Percentiles rank a stretch among this genome's conserved stretches.
Conservation (phyloP, 164 flowering plant species). For the Cinnamomum chago region DNA sequence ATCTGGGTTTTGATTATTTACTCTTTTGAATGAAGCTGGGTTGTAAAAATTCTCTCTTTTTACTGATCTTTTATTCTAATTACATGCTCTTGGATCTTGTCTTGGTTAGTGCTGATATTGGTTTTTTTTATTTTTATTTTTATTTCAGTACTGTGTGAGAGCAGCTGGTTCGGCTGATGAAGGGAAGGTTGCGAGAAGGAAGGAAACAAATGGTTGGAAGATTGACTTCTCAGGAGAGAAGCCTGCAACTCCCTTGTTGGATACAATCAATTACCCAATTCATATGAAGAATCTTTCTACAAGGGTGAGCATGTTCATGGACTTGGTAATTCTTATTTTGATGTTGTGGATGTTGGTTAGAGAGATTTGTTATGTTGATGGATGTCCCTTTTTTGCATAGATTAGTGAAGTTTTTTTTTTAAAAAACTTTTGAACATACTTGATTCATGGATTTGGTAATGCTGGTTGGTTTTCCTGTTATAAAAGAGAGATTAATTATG, state of each 20-base stretch:
- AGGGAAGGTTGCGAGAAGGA: slow-evolving; percentile 28
- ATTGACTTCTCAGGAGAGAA: slow-evolving; percentile 61
- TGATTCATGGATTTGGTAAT: too few relatives aligned
- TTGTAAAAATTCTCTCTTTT: neutral
- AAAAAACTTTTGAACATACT: too few relatives aligned
- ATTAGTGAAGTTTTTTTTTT: too few relatives aligned
- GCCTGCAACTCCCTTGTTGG: slow-evolving; percentile 77
- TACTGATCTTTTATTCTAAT: neutral
- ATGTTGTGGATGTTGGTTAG: neutral
- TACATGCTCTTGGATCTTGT: neutral
- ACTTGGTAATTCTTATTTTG: neutral
- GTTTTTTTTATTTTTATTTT: too few relatives aligned
- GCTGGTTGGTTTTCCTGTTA: too few relatives aligned
- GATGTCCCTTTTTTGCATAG: too few relatives aligned
- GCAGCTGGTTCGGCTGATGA: slow-evolving; percentile 42
- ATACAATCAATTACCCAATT: slow-evolving; percentile 69
- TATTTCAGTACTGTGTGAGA: slow-evolving; percentile 35
- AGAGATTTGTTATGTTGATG: neutral
- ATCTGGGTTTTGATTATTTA: neutral
- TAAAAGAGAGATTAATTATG: too few relatives aligned
- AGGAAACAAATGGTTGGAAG: slow-evolving; percentile 45
- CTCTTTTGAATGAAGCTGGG: neutral
- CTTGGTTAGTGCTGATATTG: slow-evolving; percentile 5
- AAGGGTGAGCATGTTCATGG: slow-evolving; percentile 29
- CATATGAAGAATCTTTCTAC: slow-evolving; percentile 81